phyloP scores from a whole-genome alignment of 768 basidiomycete genomes.

The Mycena venus region DNA sequence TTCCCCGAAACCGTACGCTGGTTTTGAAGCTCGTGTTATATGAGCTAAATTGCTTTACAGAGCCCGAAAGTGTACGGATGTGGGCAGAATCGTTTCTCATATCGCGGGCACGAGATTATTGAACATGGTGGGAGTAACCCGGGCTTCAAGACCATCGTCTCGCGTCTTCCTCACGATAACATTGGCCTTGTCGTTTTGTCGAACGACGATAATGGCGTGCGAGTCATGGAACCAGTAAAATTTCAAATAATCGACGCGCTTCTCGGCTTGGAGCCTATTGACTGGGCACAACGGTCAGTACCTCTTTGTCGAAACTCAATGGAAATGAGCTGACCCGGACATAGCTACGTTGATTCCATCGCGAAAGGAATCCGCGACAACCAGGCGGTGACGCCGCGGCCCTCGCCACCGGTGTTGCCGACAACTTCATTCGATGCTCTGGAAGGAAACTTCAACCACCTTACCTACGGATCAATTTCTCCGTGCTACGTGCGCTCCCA shows the following conservation, averaged over 20 bases:
- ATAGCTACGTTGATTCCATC: conserved; percentile 42
- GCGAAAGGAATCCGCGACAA: conserved; percentile 39
- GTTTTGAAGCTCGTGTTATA: too few species aligned
- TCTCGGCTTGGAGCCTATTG: conserved; percentile 48
- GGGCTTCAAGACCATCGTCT: conserved; percentile 46
- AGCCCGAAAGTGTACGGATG: conserved; percentile 56
- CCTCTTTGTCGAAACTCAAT: background rate
- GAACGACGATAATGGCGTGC: conserved; percentile 54
- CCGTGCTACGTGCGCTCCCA: conserved; percentile 46
- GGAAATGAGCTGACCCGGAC: background rate
- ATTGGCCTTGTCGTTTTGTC: conserved; percentile 55
- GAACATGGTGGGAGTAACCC: conserved; percentile 60
- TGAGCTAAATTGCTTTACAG: conserved; percentile 29
- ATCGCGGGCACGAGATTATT: conserved; percentile 56
- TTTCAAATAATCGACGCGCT: conserved; percentile 53
- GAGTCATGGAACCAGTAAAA: conserved; percentile 52
- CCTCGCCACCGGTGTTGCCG: conserved; percentile 37
- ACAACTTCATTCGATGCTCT: conserved; percentile 38
- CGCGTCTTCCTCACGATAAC: conserved; percentile 42
- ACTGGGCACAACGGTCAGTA: conserved; percentile 54
- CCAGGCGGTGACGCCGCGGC: conserved; percentile 40
- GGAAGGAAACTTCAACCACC: conserved; percentile 47
- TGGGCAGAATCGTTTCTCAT: conserved; percentile 55
- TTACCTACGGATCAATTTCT: conserved; percentile 49
- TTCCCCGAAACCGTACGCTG: conserved; percentile 51